A percentile compares a stretch with the other conserved stretches of the same genome.
These are phyloP conservation scores for Hura crepitans DNA, from an alignment of 441 rosid species.

Conservation along the genomic window DNA sequence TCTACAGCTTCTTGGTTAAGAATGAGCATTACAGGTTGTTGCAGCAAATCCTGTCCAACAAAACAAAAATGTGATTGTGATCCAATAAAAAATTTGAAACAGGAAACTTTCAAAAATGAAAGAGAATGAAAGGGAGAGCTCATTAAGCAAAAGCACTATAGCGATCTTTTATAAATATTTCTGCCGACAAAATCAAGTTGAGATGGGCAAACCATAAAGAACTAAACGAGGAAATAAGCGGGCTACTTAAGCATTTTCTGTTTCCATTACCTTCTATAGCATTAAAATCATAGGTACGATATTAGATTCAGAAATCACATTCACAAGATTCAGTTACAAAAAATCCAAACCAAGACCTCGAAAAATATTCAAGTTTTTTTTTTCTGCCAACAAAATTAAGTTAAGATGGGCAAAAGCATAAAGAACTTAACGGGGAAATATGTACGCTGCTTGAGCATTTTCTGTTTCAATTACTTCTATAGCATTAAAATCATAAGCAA, in stretches of 20 bases:
- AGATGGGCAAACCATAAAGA: slow-evolving; percentile 5
- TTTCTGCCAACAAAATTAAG: not conserved
- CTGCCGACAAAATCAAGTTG: not conserved
- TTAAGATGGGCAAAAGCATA: slow-evolving; percentile 7
- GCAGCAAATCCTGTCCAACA: slow-evolving; percentile 58
- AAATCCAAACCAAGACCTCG: not conserved
- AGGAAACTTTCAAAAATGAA: not conserved
- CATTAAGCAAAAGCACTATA: not conserved
- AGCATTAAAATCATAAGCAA: not conserved
- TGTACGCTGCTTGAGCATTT: not conserved
- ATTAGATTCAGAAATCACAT: not conserved
- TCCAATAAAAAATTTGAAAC: not conserved
- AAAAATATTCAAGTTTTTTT: too few species aligned
- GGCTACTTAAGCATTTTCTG: not conserved
- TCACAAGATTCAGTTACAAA: not conserved
- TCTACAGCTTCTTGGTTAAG: slow-evolving; percentile 48
- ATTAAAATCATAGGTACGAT: not conserved
- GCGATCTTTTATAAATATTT: not conserved
- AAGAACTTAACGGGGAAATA: not conserved
- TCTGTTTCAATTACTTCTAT: not conserved
- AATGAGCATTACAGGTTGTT: slow-evolving; percentile 67
- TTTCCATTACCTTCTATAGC: not conserved
- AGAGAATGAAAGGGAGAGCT: not conserved
- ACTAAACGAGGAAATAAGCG: not conserved
- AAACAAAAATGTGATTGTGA: slow-evolving; percentile 11